A percentile compares a stretch with the other conserved stretches of the same genome.
These are phyloP conservation scores for Paxillus ammoniavirescens DNA, from an alignment of 768 basidiomycete genomes.

Conservation along the genomic window DNA sequence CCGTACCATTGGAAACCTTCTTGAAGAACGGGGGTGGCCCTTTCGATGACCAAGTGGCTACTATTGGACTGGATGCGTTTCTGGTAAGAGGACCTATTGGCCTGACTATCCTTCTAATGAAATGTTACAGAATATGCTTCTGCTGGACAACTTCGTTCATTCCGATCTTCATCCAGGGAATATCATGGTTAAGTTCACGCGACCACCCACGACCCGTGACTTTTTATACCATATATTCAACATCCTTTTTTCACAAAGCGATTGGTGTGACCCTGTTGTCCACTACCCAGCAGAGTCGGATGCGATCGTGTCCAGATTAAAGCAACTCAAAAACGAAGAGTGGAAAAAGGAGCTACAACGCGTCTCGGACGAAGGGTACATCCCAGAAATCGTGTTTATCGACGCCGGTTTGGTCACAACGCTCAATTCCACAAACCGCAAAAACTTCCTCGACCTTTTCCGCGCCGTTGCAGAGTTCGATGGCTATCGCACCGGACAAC, in stretches of 20 bases:
- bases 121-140: slow-evolving; percentile 82
- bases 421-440: slow-evolving; percentile 75
- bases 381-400: slow-evolving; percentile 94
- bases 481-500: slow-evolving; percentile 89
- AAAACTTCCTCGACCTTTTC: slow-evolving; percentile 96
- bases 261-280: slow-evolving; percentile 20
- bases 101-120: slow-evolving; percentile 1
- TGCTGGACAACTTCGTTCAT: slow-evolving; percentile 97
- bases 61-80: slow-evolving; percentile 92
- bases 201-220: slow-evolving; percentile 69
- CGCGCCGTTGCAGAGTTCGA: slow-evolving; percentile 95
- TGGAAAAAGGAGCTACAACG: slow-evolving; percentile 71
- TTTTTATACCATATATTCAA: slow-evolving; percentile 61
- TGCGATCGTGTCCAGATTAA: slow-evolving; percentile 68
- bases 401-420: slow-evolving; percentile 95
- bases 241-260: slow-evolving; percentile 45
- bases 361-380: slow-evolving; percentile 70
- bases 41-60: slow-evolving; percentile 86
- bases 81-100: slow-evolving; percentile 52
- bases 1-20: slow-evolving; percentile 85
- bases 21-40: slow-evolving; percentile 89
- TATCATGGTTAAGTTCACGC: slow-evolving; percentile 96
- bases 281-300: slow-evolving; percentile 46
- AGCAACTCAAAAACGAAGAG: slow-evolving; percentile 48
- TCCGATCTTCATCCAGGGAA: slow-evolving; percentile 91